Percentiles rank a stretch among this genome's conserved stretches.
Conservation (phyloP, 257 asterid species). For the Solanum chilense region DNA sequence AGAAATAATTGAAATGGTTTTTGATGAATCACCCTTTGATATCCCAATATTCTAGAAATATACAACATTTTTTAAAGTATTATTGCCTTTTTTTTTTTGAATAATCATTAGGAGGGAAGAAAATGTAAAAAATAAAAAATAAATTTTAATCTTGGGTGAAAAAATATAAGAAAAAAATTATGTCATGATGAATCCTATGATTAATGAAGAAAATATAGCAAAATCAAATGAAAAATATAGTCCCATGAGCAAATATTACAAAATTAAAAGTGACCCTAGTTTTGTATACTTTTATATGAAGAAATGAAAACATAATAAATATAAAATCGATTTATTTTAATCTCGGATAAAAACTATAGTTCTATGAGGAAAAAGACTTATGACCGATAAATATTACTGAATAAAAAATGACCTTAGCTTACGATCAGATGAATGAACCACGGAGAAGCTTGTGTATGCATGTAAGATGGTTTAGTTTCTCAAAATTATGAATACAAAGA, state of each 20-base stretch:
- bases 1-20: constrained; percentile 14
- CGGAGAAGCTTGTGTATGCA: not conserved
- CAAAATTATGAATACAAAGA: not conserved
- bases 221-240: not conserved
- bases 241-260: not conserved
- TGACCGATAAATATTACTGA: not conserved
- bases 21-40: not conserved
- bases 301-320: not conserved
- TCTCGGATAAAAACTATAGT: not conserved
- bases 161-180: not conserved
- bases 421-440: not conserved
- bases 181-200: not conserved
- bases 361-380: not conserved
- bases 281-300: not conserved
- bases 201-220: not conserved
- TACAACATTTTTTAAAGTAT: constrained; percentile 2
- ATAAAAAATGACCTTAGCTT: not conserved
- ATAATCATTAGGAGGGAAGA: not conserved
- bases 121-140: not conserved
- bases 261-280: not conserved
- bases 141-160: not conserved
- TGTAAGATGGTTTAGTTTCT: not conserved
- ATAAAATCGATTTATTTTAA: not conserved
- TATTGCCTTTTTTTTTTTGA: not conserved
- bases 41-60: constrained; percentile 17